phyloP scores from a whole-genome alignment of 495 filamentous ascomycete genomes.

The Lepraria neglecta region DNA sequence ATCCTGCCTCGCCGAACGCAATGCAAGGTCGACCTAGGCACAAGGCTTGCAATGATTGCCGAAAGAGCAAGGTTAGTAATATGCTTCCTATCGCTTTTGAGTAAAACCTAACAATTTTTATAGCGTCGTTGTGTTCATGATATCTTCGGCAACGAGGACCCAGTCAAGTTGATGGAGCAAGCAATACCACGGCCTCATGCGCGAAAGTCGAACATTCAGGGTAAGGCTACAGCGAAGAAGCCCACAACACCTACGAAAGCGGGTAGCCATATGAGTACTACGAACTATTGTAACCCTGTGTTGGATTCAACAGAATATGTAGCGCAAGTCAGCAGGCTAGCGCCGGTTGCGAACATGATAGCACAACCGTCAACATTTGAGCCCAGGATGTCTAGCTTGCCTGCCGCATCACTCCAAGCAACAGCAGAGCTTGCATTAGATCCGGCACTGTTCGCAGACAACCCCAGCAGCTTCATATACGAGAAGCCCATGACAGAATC shows the following conservation, averaged over 20 bases:
- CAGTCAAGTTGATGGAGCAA: conserved; percentile 53
- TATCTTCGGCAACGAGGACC: conserved; percentile 57
- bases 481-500: background rate
- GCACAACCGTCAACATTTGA: conserved; percentile 15
- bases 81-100: conserved; percentile 1
- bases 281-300: background rate
- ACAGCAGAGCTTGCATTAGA: conserved; percentile 11
- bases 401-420: background rate
- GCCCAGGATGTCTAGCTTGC: background rate
- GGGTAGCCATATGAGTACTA: background rate
- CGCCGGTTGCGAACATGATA: conserved; percentile 23
- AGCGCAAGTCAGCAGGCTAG: conserved; percentile 2
- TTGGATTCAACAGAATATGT: background rate
- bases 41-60: conserved; percentile 61
- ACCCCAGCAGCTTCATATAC: background rate
- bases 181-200: conserved; percentile 51
- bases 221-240: conserved; percentile 7
- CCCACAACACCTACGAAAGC: background rate
- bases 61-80: conserved; percentile 57
- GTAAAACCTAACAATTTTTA: conserved; percentile 24
- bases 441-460: conserved; percentile 15
- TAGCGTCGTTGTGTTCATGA: conserved; percentile 66
- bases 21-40: conserved; percentile 42
- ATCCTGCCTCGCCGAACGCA: conserved; percentile 14
- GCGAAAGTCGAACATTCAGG: conserved; percentile 18